A percentile compares a stretch with the other conserved stretches of the same genome.
phyloP scores from a whole-genome alignment of 257 asterid genomes.

The Salvia miltiorrhiza region DNA sequence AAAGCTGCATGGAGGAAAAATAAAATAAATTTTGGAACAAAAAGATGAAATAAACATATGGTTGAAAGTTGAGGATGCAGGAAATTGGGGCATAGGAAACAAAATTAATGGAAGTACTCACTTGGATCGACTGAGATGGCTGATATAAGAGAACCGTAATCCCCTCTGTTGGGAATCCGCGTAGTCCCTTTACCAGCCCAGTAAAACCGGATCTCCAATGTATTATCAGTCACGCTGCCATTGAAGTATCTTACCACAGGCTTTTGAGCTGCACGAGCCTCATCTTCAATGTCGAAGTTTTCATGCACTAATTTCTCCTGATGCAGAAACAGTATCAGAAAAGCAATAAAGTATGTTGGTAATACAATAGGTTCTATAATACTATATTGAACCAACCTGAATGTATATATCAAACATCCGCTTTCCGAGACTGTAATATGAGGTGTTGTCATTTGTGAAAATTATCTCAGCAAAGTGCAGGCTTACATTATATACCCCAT shows the following conservation, averaged over 20 bases:
- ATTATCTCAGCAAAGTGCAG: conserved; percentile 74
- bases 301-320: conserved; percentile 62
- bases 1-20: conserved; percentile 45
- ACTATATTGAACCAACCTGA: conserved; percentile 55
- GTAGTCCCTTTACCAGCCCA: conserved; percentile 88
- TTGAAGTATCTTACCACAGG: conserved; percentile 50
- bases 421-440: conserved; percentile 68
- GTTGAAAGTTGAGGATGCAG: not conserved
- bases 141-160: conserved; percentile 80
- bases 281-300: conserved; percentile 66
- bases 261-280: conserved; percentile 60
- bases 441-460: conserved; percentile 58
- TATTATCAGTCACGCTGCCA: conserved; percentile 50
- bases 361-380: not conserved
- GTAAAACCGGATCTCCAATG: conserved; percentile 71
- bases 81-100: not conserved
- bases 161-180: conserved; percentile 70
- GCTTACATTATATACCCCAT: conserved; percentile 69
- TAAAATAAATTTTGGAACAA: not conserved
- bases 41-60: not conserved
- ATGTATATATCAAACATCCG: conserved; percentile 69
- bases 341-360: conserved; percentile 9
- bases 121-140: conserved; percentile 79
- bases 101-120: conserved; percentile 32
- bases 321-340: conserved; percentile 22